Base-by-base conservation (phyloP, 441 rosid genomes). In the Capsella rubella region DNA sequence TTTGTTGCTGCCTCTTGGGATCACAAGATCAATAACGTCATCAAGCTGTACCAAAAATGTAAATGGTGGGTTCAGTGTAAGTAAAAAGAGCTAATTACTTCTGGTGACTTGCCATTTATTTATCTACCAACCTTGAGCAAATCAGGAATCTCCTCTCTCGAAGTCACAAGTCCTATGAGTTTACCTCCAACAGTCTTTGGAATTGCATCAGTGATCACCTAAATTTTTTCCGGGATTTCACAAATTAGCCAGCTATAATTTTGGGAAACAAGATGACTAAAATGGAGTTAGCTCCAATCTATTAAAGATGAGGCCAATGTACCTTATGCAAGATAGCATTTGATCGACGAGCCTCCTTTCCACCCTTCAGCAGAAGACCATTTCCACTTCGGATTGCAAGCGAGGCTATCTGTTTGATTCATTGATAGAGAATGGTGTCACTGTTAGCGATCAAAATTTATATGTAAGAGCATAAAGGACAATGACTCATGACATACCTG, bases 1-100 rank as follows among this genome's bases (percentile, higher is more conserved):
- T 74, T 84, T 90, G 78, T 90, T 95, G 89, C 98, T 93, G 81
- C 99, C 99, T 84, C 99, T 90, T 75, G 99, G 97, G 78, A 95
- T 95, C 78, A 95, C 97, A 73, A 95, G 99, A 83, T 95, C 99
- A 73, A 95, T 93, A 56, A 91, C 97, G 73, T 95, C 98, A 84
- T 95, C 99, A 67, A 93, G 97, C 99, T 95, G 91, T 64, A 70
- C 68, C 60, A 84, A n/a, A 69, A 69, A 76, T 53, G 40, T 16
- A 59, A 76, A 61, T 46, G 57, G 59, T 57, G 32, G 75, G 78
- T 77, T 78, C 35, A 74, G 70, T 37, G 67, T 67, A 53, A 64
- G 55, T 78, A 61, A 75, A 51, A 39, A 63, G 46, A 45, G 42
- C 32, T 42, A 65, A 52, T 34, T 9, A 53, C 27, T 64, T 59